Percentiles rank a stretch among this genome's conserved stretches.
Conservation (phyloP, 192 early-diverging fungal species). For the Coemansia sp. region DNA sequence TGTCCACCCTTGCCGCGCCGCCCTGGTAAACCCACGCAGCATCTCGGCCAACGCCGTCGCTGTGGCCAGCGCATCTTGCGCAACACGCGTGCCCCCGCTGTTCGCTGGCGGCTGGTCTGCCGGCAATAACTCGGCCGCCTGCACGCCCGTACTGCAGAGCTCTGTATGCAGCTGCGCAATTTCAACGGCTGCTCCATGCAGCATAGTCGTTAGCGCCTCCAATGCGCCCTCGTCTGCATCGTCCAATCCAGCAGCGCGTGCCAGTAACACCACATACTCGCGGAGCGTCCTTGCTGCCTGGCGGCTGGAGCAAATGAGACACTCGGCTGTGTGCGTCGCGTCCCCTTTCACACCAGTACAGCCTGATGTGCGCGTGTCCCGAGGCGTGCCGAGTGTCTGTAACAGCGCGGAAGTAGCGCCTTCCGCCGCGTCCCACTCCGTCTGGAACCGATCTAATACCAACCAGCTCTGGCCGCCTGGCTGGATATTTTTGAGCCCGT, state of each 20-base stretch:
- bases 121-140: neutral
- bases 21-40: constrained; percentile 32
- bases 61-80: constrained; percentile 11
- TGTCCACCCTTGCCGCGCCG: constrained; percentile 31
- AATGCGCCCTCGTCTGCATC: constrained; percentile 5
- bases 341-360: neutral
- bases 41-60: constrained; percentile 25
- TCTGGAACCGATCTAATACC: constrained; percentile 9
- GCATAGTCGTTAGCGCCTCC: constrained; percentile 8
- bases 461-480: constrained; percentile 2
- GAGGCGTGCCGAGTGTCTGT: neutral
- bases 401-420: constrained; percentile 13
- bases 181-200: constrained; percentile 11
- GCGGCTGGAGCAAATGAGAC: constrained; percentile 19
- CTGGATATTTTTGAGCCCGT: constrained; percentile 22
- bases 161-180: constrained; percentile 3
- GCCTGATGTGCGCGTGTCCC: neutral
- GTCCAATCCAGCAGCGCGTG: constrained; percentile 4
- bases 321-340: constrained; percentile 2
- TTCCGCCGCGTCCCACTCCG: constrained; percentile 18
- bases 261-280: constrained; percentile 18
- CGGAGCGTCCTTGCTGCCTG: constrained; percentile 25
- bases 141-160: neutral
- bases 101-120: neutral
- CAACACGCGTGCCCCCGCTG: neutral